Percentiles rank a stretch among this genome's conserved stretches.
Evolutionary conservation across 176 grass and related monocot species (phyloP).

Genomic region (Ensete glaucum): DNA sequence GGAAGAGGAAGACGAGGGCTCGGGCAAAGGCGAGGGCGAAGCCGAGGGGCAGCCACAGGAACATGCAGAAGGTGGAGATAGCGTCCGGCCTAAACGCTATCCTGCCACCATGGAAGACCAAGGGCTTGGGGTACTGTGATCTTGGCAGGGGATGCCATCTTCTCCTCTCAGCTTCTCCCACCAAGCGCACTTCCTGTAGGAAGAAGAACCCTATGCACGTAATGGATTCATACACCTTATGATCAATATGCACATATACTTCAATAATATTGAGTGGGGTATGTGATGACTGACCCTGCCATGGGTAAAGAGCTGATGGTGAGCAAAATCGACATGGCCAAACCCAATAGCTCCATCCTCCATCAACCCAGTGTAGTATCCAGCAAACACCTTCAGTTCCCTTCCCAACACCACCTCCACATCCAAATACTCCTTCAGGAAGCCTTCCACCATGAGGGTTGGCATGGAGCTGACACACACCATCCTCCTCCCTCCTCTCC

Average conservation of each 20-base stretch:
- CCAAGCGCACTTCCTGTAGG: conserved; percentile 49
- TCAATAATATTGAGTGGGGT: too few relatives aligned
- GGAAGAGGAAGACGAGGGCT: conserved; percentile 38
- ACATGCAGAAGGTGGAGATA: conserved; percentile 45
- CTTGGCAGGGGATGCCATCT: conserved; percentile 53
- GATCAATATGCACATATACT: too few relatives aligned
- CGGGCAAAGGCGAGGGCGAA: conserved; percentile 38
- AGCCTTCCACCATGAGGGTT: conserved; percentile 54
- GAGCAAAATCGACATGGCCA: conserved; percentile 25
- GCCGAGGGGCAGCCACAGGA: conserved; percentile 61
- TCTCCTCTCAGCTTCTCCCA: conserved; percentile 39
- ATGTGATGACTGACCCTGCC: conserved; percentile 47
- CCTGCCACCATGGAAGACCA: conserved; percentile 86
- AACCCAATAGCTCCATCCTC: conserved; percentile 40
- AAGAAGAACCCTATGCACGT: not conserved
- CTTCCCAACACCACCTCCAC: conserved; percentile 49
- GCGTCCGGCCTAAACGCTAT: conserved; percentile 68
- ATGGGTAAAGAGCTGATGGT: conserved; percentile 34
- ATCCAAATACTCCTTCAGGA: conserved; percentile 51
- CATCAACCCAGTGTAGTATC: conserved; percentile 52
- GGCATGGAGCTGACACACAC: conserved; percentile 50
- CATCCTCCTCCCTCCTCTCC: conserved; percentile 20
- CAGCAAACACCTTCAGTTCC: conserved; percentile 49
- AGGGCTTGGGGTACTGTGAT: conserved; percentile 41
- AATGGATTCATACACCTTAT: not conserved